Evolutionary conservation across 1,139 yeast species (phyloP).

Genomic region (Candida tetrigidarum): DNA sequence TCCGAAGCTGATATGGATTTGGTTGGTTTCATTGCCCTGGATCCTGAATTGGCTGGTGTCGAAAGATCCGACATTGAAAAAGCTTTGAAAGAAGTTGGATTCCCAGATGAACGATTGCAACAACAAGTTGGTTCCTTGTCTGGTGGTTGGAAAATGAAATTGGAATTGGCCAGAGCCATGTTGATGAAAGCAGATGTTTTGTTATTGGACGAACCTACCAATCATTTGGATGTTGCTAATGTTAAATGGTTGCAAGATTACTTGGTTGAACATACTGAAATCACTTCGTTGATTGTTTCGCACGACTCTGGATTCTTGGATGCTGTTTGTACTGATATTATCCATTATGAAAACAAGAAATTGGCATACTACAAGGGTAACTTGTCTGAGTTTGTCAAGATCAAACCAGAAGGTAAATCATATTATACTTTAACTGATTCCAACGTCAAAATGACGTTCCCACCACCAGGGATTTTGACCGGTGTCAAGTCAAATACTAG

Average conservation of each 20-base stretch:
- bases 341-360: slow-evolving; percentile 99
- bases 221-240: slow-evolving; percentile 99
- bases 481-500: slow-evolving; percentile 99
- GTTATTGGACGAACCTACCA: slow-evolving; percentile 99
- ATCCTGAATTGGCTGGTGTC: slow-evolving; percentile 87
- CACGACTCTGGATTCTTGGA: slow-evolving; percentile 99
- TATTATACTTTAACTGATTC: slow-evolving; percentile 99
- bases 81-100: slow-evolving; percentile 88
- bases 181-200: slow-evolving; percentile 98
- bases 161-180: slow-evolving; percentile 99
- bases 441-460: slow-evolving; percentile 94
- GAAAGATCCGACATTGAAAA: slow-evolving; percentile 83
- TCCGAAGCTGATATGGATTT: slow-evolving; percentile 95
- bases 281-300: slow-evolving; percentile 97
- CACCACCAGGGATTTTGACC: slow-evolving; percentile 99
- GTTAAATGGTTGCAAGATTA: slow-evolving; percentile 99
- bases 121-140: slow-evolving; percentile 97
- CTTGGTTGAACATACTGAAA: slow-evolving; percentile 93
- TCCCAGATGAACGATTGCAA: slow-evolving; percentile 87
- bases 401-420: slow-evolving; percentile 98
- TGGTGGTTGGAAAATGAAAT: slow-evolving; percentile 99
- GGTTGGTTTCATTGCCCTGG: slow-evolving; percentile 87
- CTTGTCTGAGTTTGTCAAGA: slow-evolving; percentile 97
- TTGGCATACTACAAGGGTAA: slow-evolving; percentile 99
- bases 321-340: slow-evolving; percentile 96